Evolutionary conservation across 345 rosid genomes (phyloP), one percentile per base, ranked within the genome.

Genomic region (Pugionium dolabratum): DNA sequence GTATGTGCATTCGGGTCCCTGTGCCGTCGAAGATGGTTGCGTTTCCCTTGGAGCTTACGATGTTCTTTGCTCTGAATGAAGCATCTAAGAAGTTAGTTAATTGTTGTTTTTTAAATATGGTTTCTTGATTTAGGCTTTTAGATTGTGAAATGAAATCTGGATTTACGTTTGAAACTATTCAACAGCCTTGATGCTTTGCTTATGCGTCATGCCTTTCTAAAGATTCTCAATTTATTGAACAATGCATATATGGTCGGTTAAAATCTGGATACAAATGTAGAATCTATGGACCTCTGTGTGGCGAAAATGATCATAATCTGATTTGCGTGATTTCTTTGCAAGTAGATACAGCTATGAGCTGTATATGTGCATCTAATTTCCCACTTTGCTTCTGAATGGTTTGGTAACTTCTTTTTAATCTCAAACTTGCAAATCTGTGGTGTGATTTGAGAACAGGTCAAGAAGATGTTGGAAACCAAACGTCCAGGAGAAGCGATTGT

Each of bases 401-500:
- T 41, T 9, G 58, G 43, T 69, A 41, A 49, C 18, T 37, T 33
- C 2, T 59, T 27, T 61, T 40, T 35, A 18, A 42, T 62, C 53
- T 73, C 31, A 55, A 56, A 53, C 10, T 49, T 46, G 33, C 9
- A 34, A 57, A 54, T 7, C 57, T 25, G 59, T 43, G 58, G 41
- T 47, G 30, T 67, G 64, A 34, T 64, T 33, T 63, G 66, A 50
- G 27, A 30, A 71, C 70, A 94, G 97, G 85, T 64, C 84, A 29
- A 84, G 91, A 79, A 82, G 96, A 76, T 70, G 64, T 71, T 90
- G 97, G 97, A 94, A 85, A 79, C 97, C 99, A 29, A 94, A 94
- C 66, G 92, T 86, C 10, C 96, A 94, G 71, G 89, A 88, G 60
- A 94, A 94, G 79, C 74, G 97, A 58, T 82, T 94, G 56, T 94